Evolutionary conservation across 768 basidiomycete genomes (phyloP), one percentile per base, ranked within the genome.

Genomic region (Termitomyces sp.): DNA sequence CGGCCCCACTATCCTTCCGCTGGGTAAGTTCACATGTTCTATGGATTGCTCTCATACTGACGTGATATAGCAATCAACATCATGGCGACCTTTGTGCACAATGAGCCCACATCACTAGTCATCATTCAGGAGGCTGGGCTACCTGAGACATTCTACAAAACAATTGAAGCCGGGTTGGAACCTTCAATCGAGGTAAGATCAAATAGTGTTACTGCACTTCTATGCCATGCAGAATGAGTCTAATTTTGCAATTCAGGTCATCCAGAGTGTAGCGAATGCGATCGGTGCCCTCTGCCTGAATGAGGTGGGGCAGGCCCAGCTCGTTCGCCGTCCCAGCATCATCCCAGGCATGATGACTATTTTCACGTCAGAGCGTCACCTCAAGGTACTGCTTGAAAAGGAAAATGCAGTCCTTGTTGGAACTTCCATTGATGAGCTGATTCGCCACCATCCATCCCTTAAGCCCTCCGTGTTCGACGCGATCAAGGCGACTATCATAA

Each of bases 281-380:
- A 86, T 99, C 55, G 96, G 97, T 36, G 97, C 97, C 0, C 78
- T 99, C 33, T 99, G 97, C 69, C 82, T 99, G 50, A 99, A 99
- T 66, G 88, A 93, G 65, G 78, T 81, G 10, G 97, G 97, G 3
- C 88, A 95, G 68, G 83, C 89, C 28, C 88, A 92, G 66, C 83
- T 98, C 36, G 73, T 83, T 10, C 80, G 82, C 8, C 87, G 90
- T 30, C 90, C 91, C 3, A 84, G 82, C 61, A 86, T 98, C 67
- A 91, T 98, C 64, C 87, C 88, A 2, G 82, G 86, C 46, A 85
- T 98, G 50, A 89, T 98, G 69, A 80, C 84, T 9, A 86, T 94
- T 62, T 95, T 96, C 74, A 90, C 89, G 7, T 93, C 89, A 14
- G 88, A 93, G 63, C 81, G 82, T 43, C 89, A 94, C 70, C 77